Conservation (phyloP, 805 yeast genomes). For the Wickerhamiella azyma region DNA sequence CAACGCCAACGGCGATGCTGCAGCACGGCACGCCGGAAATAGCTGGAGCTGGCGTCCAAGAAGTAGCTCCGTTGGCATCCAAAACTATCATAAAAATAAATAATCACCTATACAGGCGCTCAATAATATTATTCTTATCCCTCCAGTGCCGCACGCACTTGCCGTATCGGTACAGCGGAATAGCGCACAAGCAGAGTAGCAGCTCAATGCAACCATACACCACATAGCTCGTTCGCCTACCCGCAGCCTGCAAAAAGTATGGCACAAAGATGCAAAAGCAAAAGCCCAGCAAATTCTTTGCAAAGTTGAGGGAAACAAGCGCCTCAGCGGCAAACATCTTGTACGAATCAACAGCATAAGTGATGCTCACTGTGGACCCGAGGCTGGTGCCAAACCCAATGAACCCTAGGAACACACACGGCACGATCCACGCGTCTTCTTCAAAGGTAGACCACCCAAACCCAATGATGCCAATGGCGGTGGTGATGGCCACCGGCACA, state of each 20-base stretch:
- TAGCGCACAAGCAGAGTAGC: conserved; percentile 34
- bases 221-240: conserved; percentile 35
- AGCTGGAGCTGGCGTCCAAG: no score
- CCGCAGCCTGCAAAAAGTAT: conserved; percentile 29
- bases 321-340: conserved; percentile 45
- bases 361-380: conserved; percentile 48
- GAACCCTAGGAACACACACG: conserved; percentile 41
- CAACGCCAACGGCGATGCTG: no score
- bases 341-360: conserved; percentile 45
- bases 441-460: conserved; percentile 45
- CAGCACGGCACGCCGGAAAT: no score
- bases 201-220: conserved; percentile 41
- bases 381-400: conserved; percentile 47
- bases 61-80: no score
- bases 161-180: conserved; percentile 43
- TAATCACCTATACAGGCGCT: conserved; percentile 26
- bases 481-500: conserved; percentile 34
- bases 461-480: conserved; percentile 42
- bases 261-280: conserved; percentile 44
- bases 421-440: conserved; percentile 41
- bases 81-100: no score
- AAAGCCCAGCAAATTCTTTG: conserved; percentile 43
- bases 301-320: conserved; percentile 40
- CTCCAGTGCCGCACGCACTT: conserved; percentile 39
- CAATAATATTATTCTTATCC: conserved; percentile 34